These are phyloP conservation scores for Populus simonii DNA, from an alignment of 345 rosid genomes.

Conservation along the genomic window DNA sequence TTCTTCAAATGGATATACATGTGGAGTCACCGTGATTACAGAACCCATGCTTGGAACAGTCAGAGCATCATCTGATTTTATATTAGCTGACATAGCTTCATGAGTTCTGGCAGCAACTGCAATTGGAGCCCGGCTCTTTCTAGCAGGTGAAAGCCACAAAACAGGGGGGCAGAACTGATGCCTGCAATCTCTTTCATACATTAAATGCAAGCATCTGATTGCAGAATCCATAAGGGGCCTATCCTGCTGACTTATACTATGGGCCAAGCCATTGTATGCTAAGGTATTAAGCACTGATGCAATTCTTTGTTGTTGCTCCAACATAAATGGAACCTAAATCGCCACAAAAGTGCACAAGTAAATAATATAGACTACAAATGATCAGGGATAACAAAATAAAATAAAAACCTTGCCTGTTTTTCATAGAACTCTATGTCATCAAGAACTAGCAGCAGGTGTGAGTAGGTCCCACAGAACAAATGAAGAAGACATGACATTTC, in stretches of 20 bases:
- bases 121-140: conserved; percentile 71
- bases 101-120: conserved; percentile 87
- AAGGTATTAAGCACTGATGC: conserved; percentile 85
- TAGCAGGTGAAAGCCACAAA: conserved; percentile 96
- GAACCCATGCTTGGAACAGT: conserved; percentile 55
- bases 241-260: conserved; percentile 42
- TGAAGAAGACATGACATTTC: conserved; percentile 73
- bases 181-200: conserved; percentile 96
- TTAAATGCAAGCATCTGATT: conserved; percentile 79
- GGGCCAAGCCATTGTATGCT: conserved; percentile 72
- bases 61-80: conserved; percentile 45
- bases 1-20: conserved; percentile 95
- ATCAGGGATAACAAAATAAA: neutral
- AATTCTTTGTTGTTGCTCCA: conserved; percentile 77
- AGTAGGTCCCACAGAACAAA: conserved; percentile 83
- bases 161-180: conserved; percentile 76
- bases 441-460: conserved; percentile 88
- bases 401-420: conserved; percentile 65
- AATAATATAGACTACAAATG: conserved; percentile 1
- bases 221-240: conserved; percentile 80
- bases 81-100: conserved; percentile 52
- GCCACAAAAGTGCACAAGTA: conserved; percentile 26
- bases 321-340: conserved; percentile 67
- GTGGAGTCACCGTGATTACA: conserved; percentile 71
- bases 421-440: conserved; percentile 98